Percentiles rank a stretch among this genome's conserved stretches.
Conservation (phyloP, 306 rosid genomes). For the Purshia tridentata region DNA sequence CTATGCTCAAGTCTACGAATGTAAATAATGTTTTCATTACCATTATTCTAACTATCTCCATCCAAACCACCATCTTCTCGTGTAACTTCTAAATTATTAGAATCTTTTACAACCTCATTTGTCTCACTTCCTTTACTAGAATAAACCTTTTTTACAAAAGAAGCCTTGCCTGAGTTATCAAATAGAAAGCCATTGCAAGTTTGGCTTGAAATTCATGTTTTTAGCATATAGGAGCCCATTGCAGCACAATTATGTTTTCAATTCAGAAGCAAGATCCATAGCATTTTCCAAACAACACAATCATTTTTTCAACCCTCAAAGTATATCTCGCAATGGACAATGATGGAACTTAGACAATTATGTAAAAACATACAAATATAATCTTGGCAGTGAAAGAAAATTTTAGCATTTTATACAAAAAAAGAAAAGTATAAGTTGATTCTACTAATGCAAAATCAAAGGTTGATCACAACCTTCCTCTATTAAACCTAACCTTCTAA, state of each 20-base stretch:
- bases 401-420: no score
- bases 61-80: slow-evolving; percentile 21
- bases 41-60: slow-evolving; percentile 27
- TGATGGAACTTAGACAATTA: no score
- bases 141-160: slow-evolving; percentile 71
- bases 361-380: no score
- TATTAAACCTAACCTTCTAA: no score
- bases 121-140: slow-evolving; percentile 38
- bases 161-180: slow-evolving; percentile 93
- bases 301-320: no score
- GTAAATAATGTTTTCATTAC: slow-evolving; percentile 21
- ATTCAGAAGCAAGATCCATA: slow-evolving; percentile 49
- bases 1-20: slow-evolving; percentile 59
- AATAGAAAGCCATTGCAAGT: no score
- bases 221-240: slow-evolving; percentile 53
- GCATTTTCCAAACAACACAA: no score
- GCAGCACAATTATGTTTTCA: slow-evolving; percentile 52
- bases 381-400: no score
- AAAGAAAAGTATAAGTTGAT: no score
- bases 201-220: slow-evolving; percentile 59
- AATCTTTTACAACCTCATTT: slow-evolving; percentile 36
- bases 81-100: slow-evolving; percentile 24
- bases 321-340: no score
- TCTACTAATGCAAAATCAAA: no score
- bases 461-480: no score